These are phyloP conservation scores for Coelastrella sp. DNA, from an alignment of 139 green algal genomes.

Conservation along the genomic window DNA sequence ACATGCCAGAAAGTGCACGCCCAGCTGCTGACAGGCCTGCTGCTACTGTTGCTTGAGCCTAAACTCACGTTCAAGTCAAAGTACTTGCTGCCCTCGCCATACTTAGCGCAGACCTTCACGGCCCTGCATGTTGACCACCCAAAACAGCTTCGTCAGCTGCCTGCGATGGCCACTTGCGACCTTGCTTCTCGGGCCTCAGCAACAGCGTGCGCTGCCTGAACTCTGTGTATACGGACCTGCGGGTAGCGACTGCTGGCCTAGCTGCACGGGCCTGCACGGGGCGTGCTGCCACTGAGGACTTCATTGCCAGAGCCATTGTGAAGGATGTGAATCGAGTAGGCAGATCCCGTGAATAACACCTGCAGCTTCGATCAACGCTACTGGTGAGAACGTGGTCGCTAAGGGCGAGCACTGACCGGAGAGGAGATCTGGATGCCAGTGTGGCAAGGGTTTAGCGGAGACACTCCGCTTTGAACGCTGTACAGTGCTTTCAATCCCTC, in stretches of 20 bases:
- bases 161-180: background rate
- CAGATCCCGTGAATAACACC: background rate
- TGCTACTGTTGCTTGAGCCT: background rate
- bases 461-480: background rate
- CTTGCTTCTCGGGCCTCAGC: too few relatives aligned
- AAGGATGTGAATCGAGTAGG: background rate
- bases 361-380: background rate
- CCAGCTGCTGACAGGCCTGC: background rate
- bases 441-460: background rate
- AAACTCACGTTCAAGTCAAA: constrained; percentile 89
- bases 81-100: constrained; percentile 88
- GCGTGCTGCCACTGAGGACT: constrained; percentile 4
- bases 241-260: constrained; percentile 27
- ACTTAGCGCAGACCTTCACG: constrained; percentile 79
- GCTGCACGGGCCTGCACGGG: constrained; percentile 4
- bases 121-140: constrained; percentile 54
- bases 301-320: constrained; percentile 8
- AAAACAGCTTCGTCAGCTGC: background rate
- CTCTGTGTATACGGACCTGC: background rate
- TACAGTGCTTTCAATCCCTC: too few relatives aligned
- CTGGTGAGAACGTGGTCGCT: background rate
- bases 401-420: background rate
- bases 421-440: background rate
- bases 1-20: background rate
- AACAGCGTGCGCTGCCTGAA: too few relatives aligned